Base-by-base conservation (phyloP, 208 protist genomes). In the Trypanosoma congolense region DNA sequence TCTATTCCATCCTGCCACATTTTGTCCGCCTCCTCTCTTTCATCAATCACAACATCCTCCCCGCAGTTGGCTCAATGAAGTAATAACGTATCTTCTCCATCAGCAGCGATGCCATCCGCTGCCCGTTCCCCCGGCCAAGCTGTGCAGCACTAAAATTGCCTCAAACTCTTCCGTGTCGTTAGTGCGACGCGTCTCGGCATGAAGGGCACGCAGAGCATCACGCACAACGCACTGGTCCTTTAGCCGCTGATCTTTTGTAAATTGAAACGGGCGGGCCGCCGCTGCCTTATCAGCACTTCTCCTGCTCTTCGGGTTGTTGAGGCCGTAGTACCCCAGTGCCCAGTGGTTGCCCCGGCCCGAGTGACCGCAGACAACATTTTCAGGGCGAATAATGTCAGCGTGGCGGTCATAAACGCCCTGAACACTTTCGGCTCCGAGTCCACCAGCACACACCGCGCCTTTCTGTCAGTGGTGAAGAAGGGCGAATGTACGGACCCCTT, bases 401-500 rank as follows among this genome's bases (percentile, higher is more conserved):
- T 94, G 72, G 2, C 81, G 87, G 19, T 57, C 47, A 14, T 58
- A 67, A 3, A 94, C 77, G 8, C 66, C 73, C 0, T 64, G 63
- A 8, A 90, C n/a, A 94, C 87, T 61, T 94, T 94, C 14, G 87
- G 87, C 69, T 94, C 83, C 18, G 83, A 75, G 70, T 94, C 87
- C 6, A 92, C 70, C 1, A 94, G 70, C 26, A 94, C 75, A 49
- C 76, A 87, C 56, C 87, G 87, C 5, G 87, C 87, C 55, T 75
- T 83, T 24, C 81, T 65, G 22, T 91, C 78, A 4, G 41, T 51
- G 21, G 38, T 63, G 45, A 72, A 94, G 80, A 72, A 94, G 63
- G 69, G 80, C 49, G 45, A 65, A 49, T 74, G 24, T 14, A 31
- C 12, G 10, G 33, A 29, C 22, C 66, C 61, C 18, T 47, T 56